Evolutionary conservation across 2,329 filamentous ascomycete species (phyloP).

Genomic region (Ophiostoma perfectum): DNA sequence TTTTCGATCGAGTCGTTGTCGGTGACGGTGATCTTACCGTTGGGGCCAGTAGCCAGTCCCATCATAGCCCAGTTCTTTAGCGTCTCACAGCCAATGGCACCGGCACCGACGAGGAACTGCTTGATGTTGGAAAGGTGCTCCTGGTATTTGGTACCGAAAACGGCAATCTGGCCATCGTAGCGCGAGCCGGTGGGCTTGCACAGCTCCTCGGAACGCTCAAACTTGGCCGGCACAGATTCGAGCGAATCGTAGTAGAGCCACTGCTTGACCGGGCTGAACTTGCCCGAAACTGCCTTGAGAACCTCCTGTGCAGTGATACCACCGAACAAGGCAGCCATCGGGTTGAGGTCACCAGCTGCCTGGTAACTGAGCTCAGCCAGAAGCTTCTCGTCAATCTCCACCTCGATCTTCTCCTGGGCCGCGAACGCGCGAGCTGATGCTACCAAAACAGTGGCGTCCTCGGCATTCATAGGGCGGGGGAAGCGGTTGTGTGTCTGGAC

Average conservation of each 20-base stretch:
- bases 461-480: constrained; percentile 76
- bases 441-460: constrained; percentile 73
- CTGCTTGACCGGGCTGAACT: constrained; percentile 92
- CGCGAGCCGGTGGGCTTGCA: constrained; percentile 81
- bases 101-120: constrained; percentile 91
- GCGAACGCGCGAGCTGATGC: constrained; percentile 70
- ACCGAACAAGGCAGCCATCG: constrained; percentile 93
- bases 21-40: constrained; percentile 85
- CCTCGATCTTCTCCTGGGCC: constrained; percentile 66
- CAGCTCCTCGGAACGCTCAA: constrained; percentile 71
- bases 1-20: constrained; percentile 99
- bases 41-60: constrained; percentile 79
- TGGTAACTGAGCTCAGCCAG: constrained; percentile 92
- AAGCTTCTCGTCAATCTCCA: constrained; percentile 87
- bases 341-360: constrained; percentile 80
- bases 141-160: constrained; percentile 90
- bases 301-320: constrained; percentile 91
- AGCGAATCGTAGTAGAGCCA: constrained; percentile 97
- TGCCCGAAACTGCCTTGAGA: constrained; percentile 93
- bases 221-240: constrained; percentile 80
- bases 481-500: constrained; percentile 67
- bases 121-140: constrained; percentile 86
- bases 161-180: constrained; percentile 95
- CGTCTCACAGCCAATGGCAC: constrained; percentile 98
- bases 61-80: constrained; percentile 99